Base-by-base conservation (phyloP, 1,284 basidiomycete genomes). In the Inonotus obliquus region DNA sequence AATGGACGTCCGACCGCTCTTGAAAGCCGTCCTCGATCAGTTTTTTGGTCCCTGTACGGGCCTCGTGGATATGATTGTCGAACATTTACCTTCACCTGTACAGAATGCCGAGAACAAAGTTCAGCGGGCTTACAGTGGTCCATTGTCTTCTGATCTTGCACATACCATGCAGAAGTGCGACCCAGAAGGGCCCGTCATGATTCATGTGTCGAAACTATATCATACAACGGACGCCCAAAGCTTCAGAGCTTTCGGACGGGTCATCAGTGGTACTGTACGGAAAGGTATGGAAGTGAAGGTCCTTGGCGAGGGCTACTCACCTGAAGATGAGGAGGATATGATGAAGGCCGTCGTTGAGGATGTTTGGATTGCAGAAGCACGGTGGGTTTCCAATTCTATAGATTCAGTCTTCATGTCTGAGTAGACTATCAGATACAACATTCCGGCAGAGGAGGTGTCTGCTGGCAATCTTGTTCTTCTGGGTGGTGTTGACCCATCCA, bases 261-360 rank as follows among this genome's bases (percentile, higher is more conserved):
- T 99, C 19, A 81, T 98, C 74, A 95, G 93, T 68, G 97, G 97
- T 19, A 96, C 94, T 0, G 77, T 97, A 14, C 79, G 81, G 68
- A 87, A 90, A 66, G 95, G 94, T 4, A 84, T 86, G 77, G 79
- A 87, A 32, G 83, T 99, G 68, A 97, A 96, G 76, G 96, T 99
- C n/a, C 81, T 99, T 10, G 97, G 97, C 61, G 96, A 98, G 74
- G 92, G 93, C 0, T 99, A 95, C 74, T 96, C 95, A 10, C 90
- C 92, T 13, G 96, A 98, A 69, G 97, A 99, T 70, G 96, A 99
- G 75, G 97, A 99, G 75, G 97, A 99, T 72, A 96, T 98, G 94
- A 84, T 89, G 70, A 85, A 87, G 65, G 87, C 86, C n/a, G 83
- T 79, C 2, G 85, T 98, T 5, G 94, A 97, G 67, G 87, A 89